A percentile compares a stretch with the other conserved stretches of the same genome.
phyloP scores from a whole-genome alignment of 768 basidiomycete genomes.

The Amanita fuliginea region DNA sequence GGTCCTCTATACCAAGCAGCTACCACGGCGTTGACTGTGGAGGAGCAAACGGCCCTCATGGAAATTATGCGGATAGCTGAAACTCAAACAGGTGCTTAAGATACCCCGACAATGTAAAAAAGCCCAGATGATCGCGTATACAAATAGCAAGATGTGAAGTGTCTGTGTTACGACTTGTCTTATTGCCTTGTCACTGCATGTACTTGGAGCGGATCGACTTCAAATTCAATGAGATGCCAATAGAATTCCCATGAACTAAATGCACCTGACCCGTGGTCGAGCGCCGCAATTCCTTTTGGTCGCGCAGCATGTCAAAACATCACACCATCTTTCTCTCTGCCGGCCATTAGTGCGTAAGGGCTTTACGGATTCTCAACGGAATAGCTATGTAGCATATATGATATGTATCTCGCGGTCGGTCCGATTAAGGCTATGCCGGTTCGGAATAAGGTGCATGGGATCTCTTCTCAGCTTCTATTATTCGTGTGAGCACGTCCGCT shows the following conservation, averaged over 20 bases:
- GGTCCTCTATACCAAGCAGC: constrained; percentile 54
- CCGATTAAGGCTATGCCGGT: background rate
- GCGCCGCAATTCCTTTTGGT: constrained; percentile 5
- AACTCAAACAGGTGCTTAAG: constrained; percentile 12
- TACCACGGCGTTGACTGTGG: constrained; percentile 60
- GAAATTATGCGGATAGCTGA: constrained; percentile 75
- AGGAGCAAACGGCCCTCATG: constrained; percentile 75
- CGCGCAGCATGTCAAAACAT: background rate
- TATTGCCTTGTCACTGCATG: background rate
- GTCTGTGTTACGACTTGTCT: background rate
- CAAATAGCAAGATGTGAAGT: background rate
- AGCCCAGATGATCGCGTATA: background rate
- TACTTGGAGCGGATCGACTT: background rate
- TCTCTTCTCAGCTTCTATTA: background rate
- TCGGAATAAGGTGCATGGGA: background rate
- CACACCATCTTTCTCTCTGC: background rate
- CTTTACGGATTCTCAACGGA: background rate
- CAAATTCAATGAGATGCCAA: background rate
- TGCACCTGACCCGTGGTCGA: background rate
- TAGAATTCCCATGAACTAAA: background rate
- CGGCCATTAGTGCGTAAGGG: background rate
- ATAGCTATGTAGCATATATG: background rate
- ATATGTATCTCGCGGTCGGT: background rate
- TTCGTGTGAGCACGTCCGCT: background rate
- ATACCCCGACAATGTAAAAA: background rate